A percentile compares a stretch with the other conserved stretches of the same genome.
Evolutionary conservation across 2,329 filamentous ascomycete species (phyloP).

Genomic region (Monilinia vaccinii-corymbosi): DNA sequence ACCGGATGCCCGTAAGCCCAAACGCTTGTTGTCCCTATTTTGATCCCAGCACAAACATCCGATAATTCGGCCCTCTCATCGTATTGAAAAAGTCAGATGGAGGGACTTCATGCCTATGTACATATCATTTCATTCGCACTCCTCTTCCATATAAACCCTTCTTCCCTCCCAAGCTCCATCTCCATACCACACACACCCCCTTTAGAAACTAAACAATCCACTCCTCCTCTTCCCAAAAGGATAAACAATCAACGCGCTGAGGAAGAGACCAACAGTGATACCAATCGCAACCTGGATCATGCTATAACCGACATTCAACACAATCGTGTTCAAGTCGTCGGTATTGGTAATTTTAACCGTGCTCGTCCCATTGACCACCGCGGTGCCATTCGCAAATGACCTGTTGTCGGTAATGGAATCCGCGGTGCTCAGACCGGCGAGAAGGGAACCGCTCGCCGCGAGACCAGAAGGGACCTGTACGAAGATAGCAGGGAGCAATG

Average conservation of each 20-base stretch:
- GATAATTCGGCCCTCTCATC: not conserved
- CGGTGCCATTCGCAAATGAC: constrained; percentile 24
- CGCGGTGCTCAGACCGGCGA: constrained; percentile 48
- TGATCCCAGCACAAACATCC: not conserved
- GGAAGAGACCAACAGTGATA: constrained; percentile 35
- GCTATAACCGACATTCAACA: constrained; percentile 33
- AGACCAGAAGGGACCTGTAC: constrained; percentile 55
- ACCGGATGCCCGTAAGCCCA: not conserved
- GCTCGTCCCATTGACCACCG: constrained; percentile 23
- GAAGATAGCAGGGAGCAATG: constrained; percentile 82
- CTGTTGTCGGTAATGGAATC: constrained; percentile 40
- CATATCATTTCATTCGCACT: not conserved
- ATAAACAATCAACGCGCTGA: constrained; percentile 34
- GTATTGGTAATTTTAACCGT: constrained; percentile 15
- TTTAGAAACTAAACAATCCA: constrained; percentile 34
- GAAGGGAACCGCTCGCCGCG: constrained; percentile 49
- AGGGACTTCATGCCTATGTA: not conserved
- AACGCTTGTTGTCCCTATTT: not conserved
- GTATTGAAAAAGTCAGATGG: not conserved
- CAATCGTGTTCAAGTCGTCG: constrained; percentile 30
- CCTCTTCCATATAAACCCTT: not conserved
- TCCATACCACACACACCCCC: not conserved
- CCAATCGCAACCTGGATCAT: constrained; percentile 36
- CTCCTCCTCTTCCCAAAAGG: constrained; percentile 34
- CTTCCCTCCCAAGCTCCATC: not conserved